Evolutionary conservation across 2,329 filamentous ascomycete species (phyloP).

Genomic region (Fusarium longipes): DNA sequence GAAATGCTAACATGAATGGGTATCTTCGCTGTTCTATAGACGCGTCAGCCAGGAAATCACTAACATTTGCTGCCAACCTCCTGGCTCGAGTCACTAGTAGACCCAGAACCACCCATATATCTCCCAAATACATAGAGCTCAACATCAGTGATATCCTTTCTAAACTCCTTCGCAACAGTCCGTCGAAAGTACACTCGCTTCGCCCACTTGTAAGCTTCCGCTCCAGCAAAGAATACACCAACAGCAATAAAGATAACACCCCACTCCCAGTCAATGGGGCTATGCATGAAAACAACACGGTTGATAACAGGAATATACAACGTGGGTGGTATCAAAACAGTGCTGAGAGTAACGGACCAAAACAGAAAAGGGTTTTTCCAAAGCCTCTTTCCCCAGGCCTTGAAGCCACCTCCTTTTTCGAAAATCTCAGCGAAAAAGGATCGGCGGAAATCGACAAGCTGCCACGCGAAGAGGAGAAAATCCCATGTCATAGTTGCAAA

Average conservation of each 20-base stretch:
- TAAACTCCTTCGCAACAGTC: slow-evolving; percentile 37
- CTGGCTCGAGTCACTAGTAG: slow-evolving; percentile 17
- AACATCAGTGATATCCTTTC: slow-evolving; percentile 38
- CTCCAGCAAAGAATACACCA: slow-evolving; percentile 70
- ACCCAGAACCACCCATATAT: slow-evolving; percentile 23
- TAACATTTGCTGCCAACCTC: slow-evolving; percentile 21
- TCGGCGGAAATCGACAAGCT: slow-evolving; percentile 72
- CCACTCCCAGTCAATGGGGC: slow-evolving; percentile 76
- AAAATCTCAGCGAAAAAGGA: slow-evolving; percentile 71
- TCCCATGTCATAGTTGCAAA: slow-evolving; percentile 77
- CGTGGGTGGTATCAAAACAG: slow-evolving; percentile 67
- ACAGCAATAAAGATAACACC: slow-evolving; percentile 71
- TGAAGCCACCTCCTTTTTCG: slow-evolving; percentile 55
- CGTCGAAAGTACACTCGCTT: slow-evolving; percentile 68
- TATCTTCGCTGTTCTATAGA: not conserved
- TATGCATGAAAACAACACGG: slow-evolving; percentile 72
- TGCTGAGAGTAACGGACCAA: slow-evolving; percentile 63
- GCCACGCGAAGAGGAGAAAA: slow-evolving; percentile 76
- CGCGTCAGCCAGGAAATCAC: not conserved
- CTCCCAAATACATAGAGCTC: slow-evolving; percentile 40
- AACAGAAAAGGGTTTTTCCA: slow-evolving; percentile 67
- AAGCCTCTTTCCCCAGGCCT: slow-evolving; percentile 66
- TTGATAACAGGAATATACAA: slow-evolving; percentile 78
- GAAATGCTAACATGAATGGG: not conserved
- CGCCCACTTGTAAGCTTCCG: slow-evolving; percentile 74